These are phyloP conservation scores for Omphalotus guepiniiformis DNA, from an alignment of 768 basidiomycete genomes.

Conservation along the genomic window DNA sequence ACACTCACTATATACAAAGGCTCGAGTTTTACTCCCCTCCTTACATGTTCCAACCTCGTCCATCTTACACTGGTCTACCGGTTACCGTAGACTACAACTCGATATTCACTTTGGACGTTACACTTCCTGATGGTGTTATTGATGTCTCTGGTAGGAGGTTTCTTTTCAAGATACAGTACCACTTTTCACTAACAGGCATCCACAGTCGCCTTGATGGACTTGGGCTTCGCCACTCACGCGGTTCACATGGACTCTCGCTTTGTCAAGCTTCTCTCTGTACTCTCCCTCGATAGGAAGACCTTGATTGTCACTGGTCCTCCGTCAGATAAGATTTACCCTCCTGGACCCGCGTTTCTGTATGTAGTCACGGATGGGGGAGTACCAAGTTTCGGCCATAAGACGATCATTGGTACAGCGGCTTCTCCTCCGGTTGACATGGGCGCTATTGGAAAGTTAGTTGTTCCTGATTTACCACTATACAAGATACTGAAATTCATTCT, in stretches of 20 bases:
- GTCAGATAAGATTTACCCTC: conserved; percentile 33
- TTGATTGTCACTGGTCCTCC: conserved; percentile 32
- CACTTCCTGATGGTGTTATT: conserved; percentile 24
- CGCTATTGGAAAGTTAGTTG: too few species aligned
- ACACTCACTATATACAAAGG: conserved; percentile 13
- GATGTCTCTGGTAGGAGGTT: conserved; percentile 25
- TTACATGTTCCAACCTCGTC: conserved; percentile 34
- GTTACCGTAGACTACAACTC: conserved; percentile 32
- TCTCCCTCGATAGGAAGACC: conserved; percentile 26
- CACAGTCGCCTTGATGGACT: conserved; percentile 33
- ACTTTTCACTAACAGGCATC: background rate
- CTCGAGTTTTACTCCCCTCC: conserved; percentile 40
- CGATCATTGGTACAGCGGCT: background rate
- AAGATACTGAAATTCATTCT: too few species aligned
- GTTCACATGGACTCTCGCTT: conserved; percentile 36
- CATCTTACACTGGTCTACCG: conserved; percentile 30
- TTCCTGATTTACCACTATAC: too few species aligned
- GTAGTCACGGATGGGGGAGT: background rate
- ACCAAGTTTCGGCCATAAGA: background rate
- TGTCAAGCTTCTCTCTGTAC: conserved; percentile 30
- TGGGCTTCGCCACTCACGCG: conserved; percentile 39
- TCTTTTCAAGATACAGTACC: background rate
- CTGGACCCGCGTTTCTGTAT: conserved; percentile 20
- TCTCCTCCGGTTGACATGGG: too few species aligned
- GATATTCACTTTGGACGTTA: conserved; percentile 28